Percentiles rank a stretch among this genome's conserved stretches.
Evolutionary conservation across 345 rosid species (phyloP).

Genomic region (Toxicodendron radicans): DNA sequence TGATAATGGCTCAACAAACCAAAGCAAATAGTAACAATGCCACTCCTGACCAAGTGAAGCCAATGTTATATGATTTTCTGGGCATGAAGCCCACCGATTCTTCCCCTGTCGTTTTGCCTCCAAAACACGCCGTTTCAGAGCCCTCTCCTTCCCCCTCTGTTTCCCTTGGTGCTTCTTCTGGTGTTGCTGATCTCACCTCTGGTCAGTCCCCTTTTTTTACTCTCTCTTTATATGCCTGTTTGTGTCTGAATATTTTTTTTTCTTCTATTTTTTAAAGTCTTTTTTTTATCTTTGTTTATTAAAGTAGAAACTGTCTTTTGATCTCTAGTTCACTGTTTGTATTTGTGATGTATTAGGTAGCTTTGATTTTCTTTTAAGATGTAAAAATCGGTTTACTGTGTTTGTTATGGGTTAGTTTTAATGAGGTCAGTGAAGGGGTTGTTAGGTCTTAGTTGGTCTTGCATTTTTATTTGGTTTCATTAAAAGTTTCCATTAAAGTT

Average conservation of each 20-base stretch:
- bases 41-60: slow-evolving; percentile 28
- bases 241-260: neutral
- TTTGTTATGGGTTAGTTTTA: slow-evolving; percentile 31
- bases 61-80: slow-evolving; percentile 87
- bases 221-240: neutral
- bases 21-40: slow-evolving; percentile 25
- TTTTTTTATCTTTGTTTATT: slow-evolving; percentile 6
- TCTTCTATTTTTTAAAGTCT: neutral
- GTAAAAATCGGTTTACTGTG: neutral
- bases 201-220: slow-evolving; percentile 34
- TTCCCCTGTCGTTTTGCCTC: slow-evolving; percentile 38
- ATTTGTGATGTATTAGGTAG: slow-evolving; percentile 3
- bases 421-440: slow-evolving; percentile 39
- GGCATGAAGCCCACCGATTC: slow-evolving; percentile 52
- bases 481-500: neutral
- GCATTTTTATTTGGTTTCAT: slow-evolving; percentile 11
- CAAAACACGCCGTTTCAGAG: slow-evolving; percentile 35
- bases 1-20: slow-evolving; percentile 45
- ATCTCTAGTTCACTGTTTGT: neutral
- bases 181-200: slow-evolving; percentile 78
- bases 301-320: neutral
- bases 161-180: slow-evolving; percentile 52
- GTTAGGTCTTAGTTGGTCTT: slow-evolving; percentile 30
- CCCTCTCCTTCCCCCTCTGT: slow-evolving; percentile 50
- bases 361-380: slow-evolving; percentile 17